These are phyloP conservation scores for Scytalidium sp. DNA, from an alignment of 2,329 filamentous ascomycete genomes.

Conservation along the genomic window DNA sequence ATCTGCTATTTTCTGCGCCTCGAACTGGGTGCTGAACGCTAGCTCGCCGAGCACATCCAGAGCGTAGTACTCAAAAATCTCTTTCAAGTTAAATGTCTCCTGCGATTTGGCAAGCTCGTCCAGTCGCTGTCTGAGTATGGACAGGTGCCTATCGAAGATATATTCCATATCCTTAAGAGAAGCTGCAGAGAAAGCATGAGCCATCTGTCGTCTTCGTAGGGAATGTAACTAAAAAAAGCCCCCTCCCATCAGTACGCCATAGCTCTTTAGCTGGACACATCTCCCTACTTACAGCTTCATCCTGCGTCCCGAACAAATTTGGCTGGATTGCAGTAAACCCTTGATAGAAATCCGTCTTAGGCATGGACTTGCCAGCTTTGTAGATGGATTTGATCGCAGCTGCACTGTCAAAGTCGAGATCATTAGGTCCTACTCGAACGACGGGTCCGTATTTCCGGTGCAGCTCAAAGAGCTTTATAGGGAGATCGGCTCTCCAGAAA, in stretches of 20 bases:
- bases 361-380: conserved; percentile 19
- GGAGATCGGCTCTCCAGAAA: background rate
- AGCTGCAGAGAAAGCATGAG: conserved; percentile 29
- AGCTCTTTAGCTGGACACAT: background rate
- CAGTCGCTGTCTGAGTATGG: conserved; percentile 20
- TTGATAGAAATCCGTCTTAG: conserved; percentile 33
- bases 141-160: conserved; percentile 28
- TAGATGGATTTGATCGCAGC: conserved; percentile 1
- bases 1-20: background rate
- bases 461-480: background rate
- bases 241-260: background rate
- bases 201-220: conserved; percentile 25
- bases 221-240: conserved; percentile 16
- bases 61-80: background rate
- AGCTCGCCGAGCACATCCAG: conserved; percentile 1
- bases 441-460: background rate
- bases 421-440: background rate
- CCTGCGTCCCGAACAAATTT: conserved; percentile 31
- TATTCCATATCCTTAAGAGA: conserved; percentile 34
- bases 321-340: conserved; percentile 27
- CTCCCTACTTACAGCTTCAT: conserved; percentile 18
- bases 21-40: conserved; percentile 1
- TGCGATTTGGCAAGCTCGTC: background rate
- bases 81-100: background rate
- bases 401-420: background rate